These are phyloP conservation scores for Piper betle DNA, from an alignment of 164 flowering plant species.

Conservation along the genomic window DNA sequence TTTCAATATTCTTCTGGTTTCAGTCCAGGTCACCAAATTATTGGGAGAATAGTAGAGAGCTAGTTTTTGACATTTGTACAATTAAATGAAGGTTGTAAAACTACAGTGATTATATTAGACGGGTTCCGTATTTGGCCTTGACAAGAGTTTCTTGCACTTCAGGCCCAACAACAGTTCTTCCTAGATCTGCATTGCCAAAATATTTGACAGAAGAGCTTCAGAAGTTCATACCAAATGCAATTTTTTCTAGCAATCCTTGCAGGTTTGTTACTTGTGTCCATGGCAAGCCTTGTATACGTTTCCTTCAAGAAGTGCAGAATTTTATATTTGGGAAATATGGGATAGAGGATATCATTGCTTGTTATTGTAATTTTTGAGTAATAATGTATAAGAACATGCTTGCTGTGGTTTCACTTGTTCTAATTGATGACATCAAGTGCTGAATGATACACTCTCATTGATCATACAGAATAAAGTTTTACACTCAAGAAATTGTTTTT, in stretches of 20 bases:
- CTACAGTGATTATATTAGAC: too few relatives aligned
- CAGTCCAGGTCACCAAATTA: too few relatives aligned
- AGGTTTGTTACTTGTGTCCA: conserved; percentile 27
- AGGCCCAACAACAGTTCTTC: conserved; percentile 89
- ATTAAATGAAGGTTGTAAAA: too few relatives aligned
- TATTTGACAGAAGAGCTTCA: conserved; percentile 73
- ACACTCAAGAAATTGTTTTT: conserved; percentile 70
- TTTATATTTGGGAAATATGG: too few relatives aligned
- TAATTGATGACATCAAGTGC: background rate
- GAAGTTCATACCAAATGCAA: conserved; percentile 55
- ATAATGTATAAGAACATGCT: background rate
- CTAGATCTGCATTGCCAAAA: conserved; percentile 64
- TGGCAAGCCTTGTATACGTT: background rate
- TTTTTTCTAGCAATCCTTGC: conserved; percentile 88
- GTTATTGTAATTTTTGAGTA: background rate
- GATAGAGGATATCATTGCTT: background rate
- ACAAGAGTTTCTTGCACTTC: conserved; percentile 1
- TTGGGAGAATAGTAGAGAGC: too few relatives aligned
- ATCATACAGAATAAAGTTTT: conserved; percentile 58
- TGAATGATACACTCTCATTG: background rate
- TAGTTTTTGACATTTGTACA: too few relatives aligned
- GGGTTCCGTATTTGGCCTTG: background rate
- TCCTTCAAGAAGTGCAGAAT: background rate
- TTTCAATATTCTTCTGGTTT: too few relatives aligned
- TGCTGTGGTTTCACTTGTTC: background rate